Conservation (phyloP, 257 asterid species). For the Lithospermum erythrorhizon region DNA sequence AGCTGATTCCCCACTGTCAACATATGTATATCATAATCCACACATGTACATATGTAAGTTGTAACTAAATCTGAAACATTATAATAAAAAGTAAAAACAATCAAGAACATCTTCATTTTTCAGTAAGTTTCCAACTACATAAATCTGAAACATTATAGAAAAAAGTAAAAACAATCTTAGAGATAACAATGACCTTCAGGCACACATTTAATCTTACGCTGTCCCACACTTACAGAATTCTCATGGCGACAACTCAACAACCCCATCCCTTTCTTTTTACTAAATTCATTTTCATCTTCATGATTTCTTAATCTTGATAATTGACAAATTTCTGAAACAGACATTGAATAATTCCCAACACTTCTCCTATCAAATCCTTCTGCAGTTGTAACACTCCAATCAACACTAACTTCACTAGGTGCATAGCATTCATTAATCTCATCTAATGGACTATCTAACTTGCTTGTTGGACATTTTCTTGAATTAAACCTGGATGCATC, state of each 20-base stretch:
- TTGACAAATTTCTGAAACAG: conserved; percentile 42
- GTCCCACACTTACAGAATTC: conserved; percentile 78
- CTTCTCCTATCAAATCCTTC: conserved; percentile 66
- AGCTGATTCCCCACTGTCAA: too few species aligned
- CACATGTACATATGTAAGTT: too few species aligned
- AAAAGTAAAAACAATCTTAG: too few species aligned
- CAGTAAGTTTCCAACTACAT: too few species aligned
- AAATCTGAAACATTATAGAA: too few species aligned
- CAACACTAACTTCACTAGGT: conserved; percentile 84
- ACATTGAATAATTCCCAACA: conserved; percentile 39
- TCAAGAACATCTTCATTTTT: too few species aligned
- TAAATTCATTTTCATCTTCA: conserved; percentile 12
- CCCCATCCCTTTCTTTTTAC: conserved; percentile 38
- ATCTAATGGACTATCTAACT: conserved; percentile 12
- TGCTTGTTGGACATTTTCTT: conserved; percentile 22
- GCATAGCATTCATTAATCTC: conserved; percentile 65
- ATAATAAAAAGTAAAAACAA: too few species aligned
- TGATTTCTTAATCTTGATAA: conserved; percentile 17
- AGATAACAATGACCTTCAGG: conserved; percentile 20
- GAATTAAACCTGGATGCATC: conserved; percentile 37
- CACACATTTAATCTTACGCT: conserved; percentile 45
- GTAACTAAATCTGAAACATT: too few species aligned
- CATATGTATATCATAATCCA: too few species aligned
- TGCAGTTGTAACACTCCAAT: conserved; percentile 91
- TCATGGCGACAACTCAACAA: conserved; percentile 77